Conservation (phyloP, 768 basidiomycete genomes). For the Lactarius hengduanensis region DNA sequence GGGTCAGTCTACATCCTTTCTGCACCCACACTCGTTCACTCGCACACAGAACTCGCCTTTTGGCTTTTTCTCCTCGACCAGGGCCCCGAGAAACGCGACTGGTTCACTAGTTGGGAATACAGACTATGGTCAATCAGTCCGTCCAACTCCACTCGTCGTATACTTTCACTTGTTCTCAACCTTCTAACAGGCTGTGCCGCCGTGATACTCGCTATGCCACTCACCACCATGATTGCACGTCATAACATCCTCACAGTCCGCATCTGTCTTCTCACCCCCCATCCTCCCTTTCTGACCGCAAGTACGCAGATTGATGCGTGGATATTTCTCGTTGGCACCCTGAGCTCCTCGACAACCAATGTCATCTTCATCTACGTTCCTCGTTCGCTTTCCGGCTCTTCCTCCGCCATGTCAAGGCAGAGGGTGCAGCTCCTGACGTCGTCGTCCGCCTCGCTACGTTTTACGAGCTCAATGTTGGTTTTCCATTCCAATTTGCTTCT, state of each 20-base stretch:
- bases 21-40: neutral
- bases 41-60: slow-evolving; percentile 61
- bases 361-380: slow-evolving; percentile 71
- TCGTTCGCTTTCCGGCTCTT: slow-evolving; percentile 69
- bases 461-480: slow-evolving; percentile 72
- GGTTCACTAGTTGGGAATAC: slow-evolving; percentile 83
- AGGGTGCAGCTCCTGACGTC: slow-evolving; percentile 72
- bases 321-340: slow-evolving; percentile 72
- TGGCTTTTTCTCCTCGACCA: slow-evolving; percentile 84
- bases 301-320: slow-evolving; percentile 60
- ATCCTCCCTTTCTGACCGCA: neutral
- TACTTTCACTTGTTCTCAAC: neutral
- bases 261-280: neutral
- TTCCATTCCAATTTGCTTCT: no score
- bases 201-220: slow-evolving; percentile 69
- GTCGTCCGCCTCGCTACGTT: slow-evolving; percentile 73
- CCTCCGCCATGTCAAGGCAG: slow-evolving; percentile 64
- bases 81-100: slow-evolving; percentile 63
- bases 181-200: slow-evolving; percentile 52
- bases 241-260: slow-evolving; percentile 56
- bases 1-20: slow-evolving; percentile 42
- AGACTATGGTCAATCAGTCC: slow-evolving; percentile 66
- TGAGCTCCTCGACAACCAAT: slow-evolving; percentile 64
- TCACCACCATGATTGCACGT: slow-evolving; percentile 61
- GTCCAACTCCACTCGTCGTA: slow-evolving; percentile 26